Conservation (phyloP, 352 stramenopile genomes). For the Blastocystis sp. region DNA sequence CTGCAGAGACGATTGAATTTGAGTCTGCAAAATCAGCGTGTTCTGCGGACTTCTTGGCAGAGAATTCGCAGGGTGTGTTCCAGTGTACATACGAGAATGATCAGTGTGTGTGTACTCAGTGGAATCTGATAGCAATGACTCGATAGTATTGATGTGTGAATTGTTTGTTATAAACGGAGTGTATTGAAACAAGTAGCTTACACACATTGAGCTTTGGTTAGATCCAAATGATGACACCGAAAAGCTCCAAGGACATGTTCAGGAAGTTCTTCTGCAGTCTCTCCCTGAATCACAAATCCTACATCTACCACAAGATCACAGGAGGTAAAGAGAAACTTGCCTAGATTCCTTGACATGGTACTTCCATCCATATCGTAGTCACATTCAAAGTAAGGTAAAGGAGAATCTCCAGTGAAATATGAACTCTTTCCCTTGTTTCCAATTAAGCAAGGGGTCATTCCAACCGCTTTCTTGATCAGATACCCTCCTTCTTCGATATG, state of each 20-base stretch:
- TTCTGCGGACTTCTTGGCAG: conserved; percentile 46
- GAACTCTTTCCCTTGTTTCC: conserved; percentile 49
- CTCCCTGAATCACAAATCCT: conserved; percentile 58
- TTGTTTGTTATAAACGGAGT: neutral
- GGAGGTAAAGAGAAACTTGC: conserved; percentile 27
- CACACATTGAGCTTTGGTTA: neutral
- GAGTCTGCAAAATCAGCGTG: neutral
- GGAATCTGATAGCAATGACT: conserved; percentile 40
- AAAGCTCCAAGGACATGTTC: conserved; percentile 43
- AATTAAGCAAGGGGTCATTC: conserved; percentile 44
- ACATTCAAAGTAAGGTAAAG: conserved; percentile 53
- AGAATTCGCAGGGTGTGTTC: conserved; percentile 13
- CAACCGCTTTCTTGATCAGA: conserved; percentile 49
- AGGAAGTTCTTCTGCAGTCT: conserved; percentile 25
- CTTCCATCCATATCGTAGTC: conserved; percentile 60
- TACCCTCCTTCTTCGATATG: conserved; percentile 60
- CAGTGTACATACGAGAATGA: conserved; percentile 9
- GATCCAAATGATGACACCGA: conserved; percentile 29
- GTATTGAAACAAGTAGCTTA: neutral
- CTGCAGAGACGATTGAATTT: conserved; percentile 38
- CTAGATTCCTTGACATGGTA: conserved; percentile 36
- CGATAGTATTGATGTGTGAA: neutral
- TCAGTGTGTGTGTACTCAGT: conserved; percentile 44
- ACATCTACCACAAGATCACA: conserved; percentile 44
- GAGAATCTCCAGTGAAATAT: conserved; percentile 22